These are phyloP conservation scores for Tetrahymena malaccensis DNA, from an alignment of 73 alveolate genomes.

Conservation along the genomic window DNA sequence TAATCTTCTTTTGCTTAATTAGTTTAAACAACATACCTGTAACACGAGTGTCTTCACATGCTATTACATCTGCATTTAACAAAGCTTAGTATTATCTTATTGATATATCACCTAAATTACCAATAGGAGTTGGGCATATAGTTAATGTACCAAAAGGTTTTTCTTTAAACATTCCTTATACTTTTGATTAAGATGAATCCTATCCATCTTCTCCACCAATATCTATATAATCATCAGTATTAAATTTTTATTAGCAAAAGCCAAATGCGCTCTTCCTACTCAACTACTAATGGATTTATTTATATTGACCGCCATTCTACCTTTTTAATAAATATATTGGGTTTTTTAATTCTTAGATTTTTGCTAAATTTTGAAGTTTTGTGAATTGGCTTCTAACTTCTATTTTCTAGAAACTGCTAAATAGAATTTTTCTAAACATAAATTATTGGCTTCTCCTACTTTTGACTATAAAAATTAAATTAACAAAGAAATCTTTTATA, in stretches of 20 bases:
- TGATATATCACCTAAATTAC: conserved; percentile 66
- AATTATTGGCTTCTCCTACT: neutral
- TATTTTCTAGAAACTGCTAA: neutral
- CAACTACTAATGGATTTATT: neutral
- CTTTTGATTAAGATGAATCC: neutral
- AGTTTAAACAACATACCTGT: conserved; percentile 69
- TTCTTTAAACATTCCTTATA: neutral
- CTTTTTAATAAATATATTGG: neutral
- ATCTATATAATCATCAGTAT: neutral
- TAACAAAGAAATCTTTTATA: neutral
- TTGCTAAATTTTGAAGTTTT: neutral
- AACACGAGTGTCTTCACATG: conserved; percentile 85
- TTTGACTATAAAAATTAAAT: neutral
- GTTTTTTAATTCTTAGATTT: neutral
- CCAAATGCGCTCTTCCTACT: neutral
- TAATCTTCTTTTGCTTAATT: conserved; percentile 42
- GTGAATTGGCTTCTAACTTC: neutral
- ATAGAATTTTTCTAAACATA: neutral
- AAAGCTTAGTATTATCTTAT: conserved; percentile 64
- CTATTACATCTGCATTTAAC: conserved; percentile 62
- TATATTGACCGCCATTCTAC: neutral
- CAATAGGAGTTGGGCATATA: conserved; percentile 84
- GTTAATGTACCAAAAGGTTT: conserved; percentile 38
- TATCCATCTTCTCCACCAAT: neutral
- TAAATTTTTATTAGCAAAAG: neutral